These are phyloP conservation scores for Cladosporium sp. DNA, from an alignment of 2,329 filamentous ascomycete species.

Conservation along the genomic window DNA sequence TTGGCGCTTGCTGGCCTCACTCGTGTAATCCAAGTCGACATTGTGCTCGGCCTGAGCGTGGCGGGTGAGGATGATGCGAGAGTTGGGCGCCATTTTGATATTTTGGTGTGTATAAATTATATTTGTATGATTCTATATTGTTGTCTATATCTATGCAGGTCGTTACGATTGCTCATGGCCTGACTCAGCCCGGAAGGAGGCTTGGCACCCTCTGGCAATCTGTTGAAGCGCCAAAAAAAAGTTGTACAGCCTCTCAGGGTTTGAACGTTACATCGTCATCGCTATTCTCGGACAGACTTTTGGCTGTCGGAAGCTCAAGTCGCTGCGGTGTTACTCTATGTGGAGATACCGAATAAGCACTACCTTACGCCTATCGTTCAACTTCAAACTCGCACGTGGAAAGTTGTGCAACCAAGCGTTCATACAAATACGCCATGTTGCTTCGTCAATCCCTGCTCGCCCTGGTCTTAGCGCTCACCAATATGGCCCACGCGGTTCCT, in stretches of 20 bases:
- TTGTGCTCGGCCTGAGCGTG: conserved; percentile 32
- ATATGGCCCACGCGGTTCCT: not conserved
- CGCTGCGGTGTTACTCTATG: too few species aligned
- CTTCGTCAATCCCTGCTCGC: too few species aligned
- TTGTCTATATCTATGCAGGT: not conserved
- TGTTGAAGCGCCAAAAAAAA: conserved; percentile 2
- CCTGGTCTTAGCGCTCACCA: too few species aligned
- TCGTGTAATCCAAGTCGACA: conserved; percentile 29
- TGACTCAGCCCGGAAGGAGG: not conserved
- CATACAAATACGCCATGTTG: too few species aligned
- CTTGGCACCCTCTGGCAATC: not conserved
- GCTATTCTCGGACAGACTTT: not conserved
- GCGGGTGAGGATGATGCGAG: conserved; percentile 30
- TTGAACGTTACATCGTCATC: not conserved
- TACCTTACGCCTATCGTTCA: too few species aligned
- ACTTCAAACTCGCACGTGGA: too few species aligned
- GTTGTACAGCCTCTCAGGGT: not conserved
- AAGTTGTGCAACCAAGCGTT: too few species aligned
- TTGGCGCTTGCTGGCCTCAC: conserved; percentile 17
- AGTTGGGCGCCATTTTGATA: conserved; percentile 29
- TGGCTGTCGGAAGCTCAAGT: too few species aligned
- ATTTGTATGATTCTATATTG: not conserved
- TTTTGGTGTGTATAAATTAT: not conserved
- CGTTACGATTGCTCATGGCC: not conserved
- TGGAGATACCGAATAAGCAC: too few species aligned